A percentile compares a stretch with the other conserved stretches of the same genome.
Evolutionary conservation across 2,329 filamentous ascomycete genomes (phyloP).

Genomic region (Myriosclerotinia curreyana): DNA sequence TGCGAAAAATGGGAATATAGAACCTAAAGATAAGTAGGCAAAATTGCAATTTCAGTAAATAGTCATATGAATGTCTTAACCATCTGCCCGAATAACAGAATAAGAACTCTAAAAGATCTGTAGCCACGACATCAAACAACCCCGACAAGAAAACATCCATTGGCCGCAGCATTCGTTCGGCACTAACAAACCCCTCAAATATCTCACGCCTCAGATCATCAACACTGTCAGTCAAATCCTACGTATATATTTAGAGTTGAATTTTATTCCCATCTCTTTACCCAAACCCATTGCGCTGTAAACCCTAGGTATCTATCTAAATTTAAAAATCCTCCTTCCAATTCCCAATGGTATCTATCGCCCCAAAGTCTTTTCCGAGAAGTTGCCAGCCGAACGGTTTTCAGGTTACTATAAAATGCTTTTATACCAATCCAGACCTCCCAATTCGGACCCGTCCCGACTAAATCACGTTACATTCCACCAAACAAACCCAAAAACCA

Average conservation of each 20-base stretch:
- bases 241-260: not conserved
- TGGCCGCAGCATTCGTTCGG: no score
- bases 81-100: no score
- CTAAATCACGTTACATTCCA: not conserved
- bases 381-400: not conserved
- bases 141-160: no score
- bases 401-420: not conserved
- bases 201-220: not conserved
- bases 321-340: constrained; percentile 1
- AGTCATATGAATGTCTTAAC: not conserved
- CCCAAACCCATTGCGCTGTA: not conserved
- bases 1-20: not conserved
- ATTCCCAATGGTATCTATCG: constrained; percentile 13
- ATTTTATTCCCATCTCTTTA: not conserved
- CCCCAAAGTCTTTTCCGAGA: constrained; percentile 13
- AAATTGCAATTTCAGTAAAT: not conserved
- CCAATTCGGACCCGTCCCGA: not conserved
- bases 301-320: constrained; percentile 17
- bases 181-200: no score
- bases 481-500: not conserved
- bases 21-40: not conserved
- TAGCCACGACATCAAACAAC: no score
- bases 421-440: constrained; percentile 11
- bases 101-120: no score
- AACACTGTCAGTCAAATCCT: not conserved